Conservation (phyloP, 805 yeast species). For the Candida tallmaniae region DNA sequence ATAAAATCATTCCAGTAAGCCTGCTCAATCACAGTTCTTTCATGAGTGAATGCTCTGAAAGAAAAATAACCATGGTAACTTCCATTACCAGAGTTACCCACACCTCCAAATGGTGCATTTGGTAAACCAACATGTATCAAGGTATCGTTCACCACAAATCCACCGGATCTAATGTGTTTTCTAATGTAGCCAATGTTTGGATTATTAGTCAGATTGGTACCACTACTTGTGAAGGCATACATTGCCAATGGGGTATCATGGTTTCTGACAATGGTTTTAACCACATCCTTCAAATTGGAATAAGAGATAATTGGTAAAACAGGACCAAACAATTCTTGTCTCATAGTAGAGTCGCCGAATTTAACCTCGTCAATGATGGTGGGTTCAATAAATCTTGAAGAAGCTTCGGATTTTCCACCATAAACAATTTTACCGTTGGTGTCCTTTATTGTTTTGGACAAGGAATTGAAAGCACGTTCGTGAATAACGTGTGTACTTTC, state of each 20-base stretch:
- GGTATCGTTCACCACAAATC: conserved; percentile 63
- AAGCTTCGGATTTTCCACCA: conserved; percentile 41
- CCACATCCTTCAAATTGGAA: conserved; percentile 37
- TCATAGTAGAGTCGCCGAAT: conserved; percentile 70
- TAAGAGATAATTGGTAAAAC: conserved; percentile 68
- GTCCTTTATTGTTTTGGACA: conserved; percentile 38
- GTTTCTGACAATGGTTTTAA: conserved; percentile 37
- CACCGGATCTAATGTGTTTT: conserved; percentile 65
- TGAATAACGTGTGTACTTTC: conserved; percentile 59
- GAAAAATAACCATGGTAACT: conserved; percentile 66
- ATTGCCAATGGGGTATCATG: conserved; percentile 81
- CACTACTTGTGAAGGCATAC: conserved; percentile 55
- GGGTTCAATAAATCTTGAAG: conserved; percentile 58
- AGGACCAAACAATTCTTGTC: conserved; percentile 81
- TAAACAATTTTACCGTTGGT: conserved; percentile 50
- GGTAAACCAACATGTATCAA: conserved; percentile 64
- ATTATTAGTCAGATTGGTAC: conserved; percentile 44
- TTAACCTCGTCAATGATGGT: conserved; percentile 62
- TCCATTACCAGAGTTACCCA: conserved; percentile 82
- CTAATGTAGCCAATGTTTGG: conserved; percentile 40
- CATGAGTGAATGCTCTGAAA: conserved; percentile 64
- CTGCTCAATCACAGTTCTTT: conserved; percentile 61
- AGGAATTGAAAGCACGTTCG: conserved; percentile 46
- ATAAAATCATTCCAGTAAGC: conserved; percentile 60
- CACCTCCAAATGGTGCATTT: conserved; percentile 85